Base-by-base conservation (phyloP, 2,329 filamentous ascomycete species). In the Niveomyces coronatus region DNA sequence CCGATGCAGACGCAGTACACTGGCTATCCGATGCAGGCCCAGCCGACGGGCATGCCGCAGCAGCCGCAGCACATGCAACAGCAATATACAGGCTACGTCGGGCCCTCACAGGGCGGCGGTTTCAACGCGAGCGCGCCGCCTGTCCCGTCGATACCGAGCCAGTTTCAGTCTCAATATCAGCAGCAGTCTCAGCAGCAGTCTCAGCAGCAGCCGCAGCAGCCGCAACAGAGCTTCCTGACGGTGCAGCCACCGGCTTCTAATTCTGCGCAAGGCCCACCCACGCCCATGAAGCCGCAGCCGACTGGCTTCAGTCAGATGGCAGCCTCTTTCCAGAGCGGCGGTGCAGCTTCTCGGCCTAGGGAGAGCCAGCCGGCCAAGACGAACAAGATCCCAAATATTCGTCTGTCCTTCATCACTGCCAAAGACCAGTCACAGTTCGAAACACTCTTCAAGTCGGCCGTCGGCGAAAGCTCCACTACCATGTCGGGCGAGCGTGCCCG, bases 381-480 rank as follows among this genome's bases (percentile, higher is more conserved):
- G 30, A 79, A 74, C 49, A 91, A 83, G 64, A 95, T 98, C 40
- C 91, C 91, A 19, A 96, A 84, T 56, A 93, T 96, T 47, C 76
- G 91, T 35, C 65, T 98, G 44, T 94, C 88, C 3, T 98, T 98
- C 59, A 94, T 98, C 54, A 95, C 89, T 3, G 88, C 85, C 18
- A 78, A 82, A 53, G 91, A 98, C 56, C 91, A 98, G 62, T 76
- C 85, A 53, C 95, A 94, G 64, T 98, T 98, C 52, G 91, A 98
- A 67, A 91, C 91, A 41, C 66, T 98, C 29, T 98, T 98, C 70
- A 95, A 91, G 64, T 94, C 88, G 39, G 89, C 91, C 11, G 86
- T 89, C 24, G 86, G 87, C 23, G 81, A 87, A 48, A 76, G 73
- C 42, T 81, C 88, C 52, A 83, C 82, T 49, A 89, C 88, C 38